These are phyloP conservation scores for Candida verbasci DNA, from an alignment of 805 yeast species.

Conservation along the genomic window DNA sequence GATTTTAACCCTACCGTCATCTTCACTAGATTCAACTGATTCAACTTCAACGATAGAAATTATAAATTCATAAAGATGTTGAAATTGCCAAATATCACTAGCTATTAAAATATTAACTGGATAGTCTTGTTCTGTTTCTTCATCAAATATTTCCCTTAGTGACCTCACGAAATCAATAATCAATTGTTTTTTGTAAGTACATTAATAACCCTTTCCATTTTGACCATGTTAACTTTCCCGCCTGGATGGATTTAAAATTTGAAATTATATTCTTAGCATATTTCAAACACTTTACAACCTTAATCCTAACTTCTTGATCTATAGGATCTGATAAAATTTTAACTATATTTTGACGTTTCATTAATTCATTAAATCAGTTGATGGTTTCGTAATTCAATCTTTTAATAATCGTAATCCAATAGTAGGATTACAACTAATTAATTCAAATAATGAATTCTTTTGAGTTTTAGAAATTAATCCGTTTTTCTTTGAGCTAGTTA, in stretches of 20 bases:
- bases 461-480: not conserved
- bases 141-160: conserved; percentile 1
- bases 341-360: conserved; percentile 4
- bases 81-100: conserved; percentile 1
- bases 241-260: conserved; percentile 1
- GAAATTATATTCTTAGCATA: conserved; percentile 1
- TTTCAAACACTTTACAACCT: conserved; percentile 3
- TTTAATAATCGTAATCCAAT: conserved; percentile 6
- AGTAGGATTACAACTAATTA: conserved; percentile 5
- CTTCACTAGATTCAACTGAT: conserved; percentile 3
- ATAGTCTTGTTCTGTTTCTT: too few species aligned
- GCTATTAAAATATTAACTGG: not conserved
- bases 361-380: not conserved
- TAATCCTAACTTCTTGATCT: conserved; percentile 1
- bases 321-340: not conserved
- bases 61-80: conserved; percentile 3
- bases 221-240: conserved; percentile 7
- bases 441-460: conserved; percentile 5
- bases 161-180: too few species aligned
- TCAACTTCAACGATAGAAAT: conserved; percentile 4
- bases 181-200: conserved; percentile 5
- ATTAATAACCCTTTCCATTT: conserved; percentile 6
- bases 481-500: not conserved
- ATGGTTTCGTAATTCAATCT: conserved; percentile 9
- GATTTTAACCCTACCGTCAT: conserved; percentile 4